Base-by-base conservation (phyloP, 805 yeast species). In the Schwanniomyces vanrijiae region DNA sequence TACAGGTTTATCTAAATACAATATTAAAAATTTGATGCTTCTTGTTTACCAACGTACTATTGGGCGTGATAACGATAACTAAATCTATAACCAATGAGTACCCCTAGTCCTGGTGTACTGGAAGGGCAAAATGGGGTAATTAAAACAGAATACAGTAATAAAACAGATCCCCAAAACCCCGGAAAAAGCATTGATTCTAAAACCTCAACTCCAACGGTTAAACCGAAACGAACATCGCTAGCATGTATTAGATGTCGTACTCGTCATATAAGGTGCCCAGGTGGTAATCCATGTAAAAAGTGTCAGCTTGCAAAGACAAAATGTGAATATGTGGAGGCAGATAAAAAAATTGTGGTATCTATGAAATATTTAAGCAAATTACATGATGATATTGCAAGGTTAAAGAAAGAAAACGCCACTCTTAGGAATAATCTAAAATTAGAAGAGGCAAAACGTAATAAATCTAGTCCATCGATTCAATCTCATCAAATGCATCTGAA, bases 221-320 rank as follows among this genome's bases (percentile, higher is more conserved):
- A 52, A 25, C 66, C 56, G 24, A 71, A 69, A 47, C 51, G 76
- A 34, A 67, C 68, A 7, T 55, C 66, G n/a, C 54, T 71, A 38
- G 78, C 78, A 5, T 86, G 92, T 61, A 77, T 79, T 2, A 67
- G 88, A 39, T 87, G 94, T 59, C 72, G 92, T 26, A 76, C 80
- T 41, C 73, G 90, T 44, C 94, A 87, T 63, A 81, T 84, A 37
- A 79, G 86, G 51, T 87, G 94, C 58, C 89, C 89, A 11, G 90
- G 90, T 1, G 89, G 88, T 1, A 79, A 83, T 41, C 90, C 90
- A 0, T 87, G 94, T 60, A 63, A 69, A 43, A 82, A 82, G 56
- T 87, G 94, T 59, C 64, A 63, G 11, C 60, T 73, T 42, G 80
- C 85, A 13, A 76, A 73, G 42, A 68, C 81, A 3, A 71, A 73